phyloP scores from a whole-genome alignment of 1,139 yeast genomes.

The Zygosaccharomyces sapae region DNA sequence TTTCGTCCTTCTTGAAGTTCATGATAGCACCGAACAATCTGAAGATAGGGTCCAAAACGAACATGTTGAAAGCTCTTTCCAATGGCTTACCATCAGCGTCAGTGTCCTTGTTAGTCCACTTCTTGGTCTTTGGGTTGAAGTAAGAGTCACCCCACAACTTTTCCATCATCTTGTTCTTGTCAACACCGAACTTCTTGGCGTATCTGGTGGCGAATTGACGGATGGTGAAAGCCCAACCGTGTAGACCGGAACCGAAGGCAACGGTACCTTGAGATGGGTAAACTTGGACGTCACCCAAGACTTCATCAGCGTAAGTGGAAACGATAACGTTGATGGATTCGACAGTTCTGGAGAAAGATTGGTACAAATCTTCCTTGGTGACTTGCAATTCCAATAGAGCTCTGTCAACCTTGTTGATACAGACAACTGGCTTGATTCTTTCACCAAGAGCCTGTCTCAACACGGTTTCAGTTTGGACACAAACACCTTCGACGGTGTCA shows the following conservation, averaged over 20 bases:
- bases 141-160: slow-evolving; percentile 99
- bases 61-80: slow-evolving; percentile 99
- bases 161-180: slow-evolving; percentile 95
- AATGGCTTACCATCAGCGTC: slow-evolving; percentile 93
- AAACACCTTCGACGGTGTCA: slow-evolving; percentile 99
- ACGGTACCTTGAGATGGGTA: slow-evolving; percentile 99
- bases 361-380: slow-evolving; percentile 98
- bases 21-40: slow-evolving; percentile 91
- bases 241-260: slow-evolving; percentile 99
- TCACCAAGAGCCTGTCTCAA: slow-evolving; percentile 99
- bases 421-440: slow-evolving; percentile 98
- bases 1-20: slow-evolving; percentile 97
- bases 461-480: slow-evolving; percentile 99
- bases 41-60: slow-evolving; percentile 98
- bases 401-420: slow-evolving; percentile 99
- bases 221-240: slow-evolving; percentile 99
- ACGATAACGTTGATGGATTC: slow-evolving; percentile 98
- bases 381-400: slow-evolving; percentile 98
- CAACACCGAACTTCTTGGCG: slow-evolving; percentile 99
- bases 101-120: slow-evolving; percentile 96
- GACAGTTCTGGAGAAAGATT: slow-evolving; percentile 96
- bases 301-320: slow-evolving; percentile 88
- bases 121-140: slow-evolving; percentile 99
- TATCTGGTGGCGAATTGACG: slow-evolving; percentile 98
- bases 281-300: slow-evolving; percentile 94